Conservation (phyloP, 768 basidiomycete genomes). For the Macrolepiota albuminosa region DNA sequence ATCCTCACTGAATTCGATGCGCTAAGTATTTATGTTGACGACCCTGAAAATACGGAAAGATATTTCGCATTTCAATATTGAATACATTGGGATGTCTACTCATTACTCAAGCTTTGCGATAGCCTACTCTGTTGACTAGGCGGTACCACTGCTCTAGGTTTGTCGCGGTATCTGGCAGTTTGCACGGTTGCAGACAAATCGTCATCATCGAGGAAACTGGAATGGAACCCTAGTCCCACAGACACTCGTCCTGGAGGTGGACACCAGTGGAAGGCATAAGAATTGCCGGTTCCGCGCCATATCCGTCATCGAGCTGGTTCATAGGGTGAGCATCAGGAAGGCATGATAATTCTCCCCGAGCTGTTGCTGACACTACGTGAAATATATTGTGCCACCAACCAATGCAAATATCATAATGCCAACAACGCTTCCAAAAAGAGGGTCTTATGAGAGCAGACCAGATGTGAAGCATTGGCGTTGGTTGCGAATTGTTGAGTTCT, state of each 20-base stretch:
- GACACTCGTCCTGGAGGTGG: slow-evolving; percentile 29
- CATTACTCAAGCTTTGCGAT: neutral
- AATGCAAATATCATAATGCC: slow-evolving; percentile 71
- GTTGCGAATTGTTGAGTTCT: slow-evolving; percentile 35
- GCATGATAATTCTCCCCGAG: slow-evolving; percentile 47
- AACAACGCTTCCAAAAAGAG: slow-evolving; percentile 75
- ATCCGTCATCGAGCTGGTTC: slow-evolving; percentile 48
- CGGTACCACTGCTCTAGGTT: slow-evolving; percentile 32
- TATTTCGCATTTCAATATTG: neutral
- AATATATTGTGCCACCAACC: slow-evolving; percentile 68
- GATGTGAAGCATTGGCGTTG: slow-evolving; percentile 61
- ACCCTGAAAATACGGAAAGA: neutral
- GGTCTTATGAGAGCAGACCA: slow-evolving; percentile 75
- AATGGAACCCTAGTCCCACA: slow-evolving; percentile 58
- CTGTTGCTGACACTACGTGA: slow-evolving; percentile 49
- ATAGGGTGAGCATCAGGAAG: slow-evolving; percentile 67
- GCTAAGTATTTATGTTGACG: neutral
- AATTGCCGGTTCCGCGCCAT: slow-evolving; percentile 9
- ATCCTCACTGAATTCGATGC: neutral
- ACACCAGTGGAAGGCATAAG: slow-evolving; percentile 28
- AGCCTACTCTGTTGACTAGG: slow-evolving; percentile 3
- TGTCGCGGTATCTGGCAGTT: slow-evolving; percentile 44
- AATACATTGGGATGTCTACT: neutral
- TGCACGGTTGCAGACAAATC: slow-evolving; percentile 34
- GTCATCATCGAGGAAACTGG: slow-evolving; percentile 82